These are phyloP conservation scores for Diutina pseudorugosa DNA, from an alignment of 1,139 yeast species.

Conservation along the genomic window DNA sequence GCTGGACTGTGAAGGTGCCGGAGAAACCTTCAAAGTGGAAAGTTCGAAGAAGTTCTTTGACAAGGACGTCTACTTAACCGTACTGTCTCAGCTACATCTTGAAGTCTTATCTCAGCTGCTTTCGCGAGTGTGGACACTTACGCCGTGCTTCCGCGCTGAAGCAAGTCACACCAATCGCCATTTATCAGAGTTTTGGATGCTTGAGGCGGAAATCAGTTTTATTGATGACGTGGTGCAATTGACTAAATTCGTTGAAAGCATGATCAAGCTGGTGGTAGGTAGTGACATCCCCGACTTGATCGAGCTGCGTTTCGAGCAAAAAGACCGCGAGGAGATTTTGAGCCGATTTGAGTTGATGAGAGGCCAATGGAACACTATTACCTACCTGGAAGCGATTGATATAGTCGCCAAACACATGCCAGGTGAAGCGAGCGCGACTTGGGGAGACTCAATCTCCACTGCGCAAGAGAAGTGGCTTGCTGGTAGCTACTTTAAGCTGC, in stretches of 20 bases:
- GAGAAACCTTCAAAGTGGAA: constrained; percentile 64
- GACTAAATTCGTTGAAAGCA: constrained; percentile 52
- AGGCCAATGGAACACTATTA: constrained; percentile 54
- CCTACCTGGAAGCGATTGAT: constrained; percentile 65
- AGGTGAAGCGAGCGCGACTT: constrained; percentile 19
- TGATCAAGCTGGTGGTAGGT: constrained; percentile 47
- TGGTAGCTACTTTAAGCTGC: constrained; percentile 49
- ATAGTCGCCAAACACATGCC: constrained; percentile 25
- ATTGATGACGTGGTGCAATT: constrained; percentile 45
- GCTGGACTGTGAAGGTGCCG: constrained; percentile 97
- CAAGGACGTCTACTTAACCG: constrained; percentile 60
- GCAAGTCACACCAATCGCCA: constrained; percentile 85
- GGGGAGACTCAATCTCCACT: constrained; percentile 70
- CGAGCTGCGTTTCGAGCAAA: constrained; percentile 22
- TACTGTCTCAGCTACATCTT: constrained; percentile 83
- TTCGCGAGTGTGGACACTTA: constrained; percentile 74
- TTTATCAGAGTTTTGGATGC: constrained; percentile 94
- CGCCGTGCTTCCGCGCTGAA: constrained; percentile 94
- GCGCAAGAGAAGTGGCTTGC: constrained; percentile 93
- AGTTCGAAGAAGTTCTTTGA: constrained; percentile 47
- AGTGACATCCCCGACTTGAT: constrained; percentile 32
- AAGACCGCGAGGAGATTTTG: constrained; percentile 15
- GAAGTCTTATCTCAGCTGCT: constrained; percentile 72
- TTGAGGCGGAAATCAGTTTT: constrained; percentile 82
- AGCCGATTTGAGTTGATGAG: constrained; percentile 18